phyloP scores from a whole-genome alignment of 1,139 yeast species.

The Waltiozyma sp. region DNA sequence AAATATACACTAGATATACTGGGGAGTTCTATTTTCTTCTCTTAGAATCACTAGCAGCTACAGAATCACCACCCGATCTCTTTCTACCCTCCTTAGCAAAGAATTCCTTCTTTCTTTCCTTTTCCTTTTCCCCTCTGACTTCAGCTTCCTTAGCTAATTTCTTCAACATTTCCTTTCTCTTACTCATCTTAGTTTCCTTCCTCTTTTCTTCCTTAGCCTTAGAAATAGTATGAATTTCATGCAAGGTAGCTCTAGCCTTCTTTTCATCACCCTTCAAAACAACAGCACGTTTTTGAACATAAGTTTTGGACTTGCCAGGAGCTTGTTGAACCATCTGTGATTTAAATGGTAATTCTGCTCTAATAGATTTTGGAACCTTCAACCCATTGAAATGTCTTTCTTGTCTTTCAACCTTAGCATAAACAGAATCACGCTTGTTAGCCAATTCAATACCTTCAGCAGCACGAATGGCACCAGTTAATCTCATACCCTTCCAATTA shows the following conservation, averaged over 20 bases:
- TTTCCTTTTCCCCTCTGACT: slow-evolving; percentile 60
- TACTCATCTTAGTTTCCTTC: slow-evolving; percentile 61
- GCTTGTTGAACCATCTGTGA: slow-evolving; percentile 84
- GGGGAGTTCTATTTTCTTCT: neutral
- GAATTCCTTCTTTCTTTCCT: slow-evolving; percentile 77
- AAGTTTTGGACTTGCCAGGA: slow-evolving; percentile 77
- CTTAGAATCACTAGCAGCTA: slow-evolving; percentile 14
- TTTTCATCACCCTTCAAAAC: slow-evolving; percentile 87
- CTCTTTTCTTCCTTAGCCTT: slow-evolving; percentile 81
- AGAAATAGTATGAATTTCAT: slow-evolving; percentile 73
- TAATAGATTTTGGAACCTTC: slow-evolving; percentile 72
- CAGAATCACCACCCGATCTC: slow-evolving; percentile 29
- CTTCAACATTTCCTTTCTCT: slow-evolving; percentile 66
- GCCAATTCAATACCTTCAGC: slow-evolving; percentile 61
- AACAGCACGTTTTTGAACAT: slow-evolving; percentile 87
- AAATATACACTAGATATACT: too few relatives aligned
- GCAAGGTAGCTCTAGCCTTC: slow-evolving; percentile 84
- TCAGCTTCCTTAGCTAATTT: slow-evolving; percentile 68
- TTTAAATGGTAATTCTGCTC: slow-evolving; percentile 74
- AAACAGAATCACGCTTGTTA: slow-evolving; percentile 53
- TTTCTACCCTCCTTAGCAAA: slow-evolving; percentile 66
- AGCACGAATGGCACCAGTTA: slow-evolving; percentile 89
- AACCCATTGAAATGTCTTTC: slow-evolving; percentile 82
- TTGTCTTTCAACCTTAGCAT: slow-evolving; percentile 73
- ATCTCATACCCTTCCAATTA: slow-evolving; percentile 94